Conservation (phyloP, 805 yeast species). For the Nematodospora valgi region DNA sequence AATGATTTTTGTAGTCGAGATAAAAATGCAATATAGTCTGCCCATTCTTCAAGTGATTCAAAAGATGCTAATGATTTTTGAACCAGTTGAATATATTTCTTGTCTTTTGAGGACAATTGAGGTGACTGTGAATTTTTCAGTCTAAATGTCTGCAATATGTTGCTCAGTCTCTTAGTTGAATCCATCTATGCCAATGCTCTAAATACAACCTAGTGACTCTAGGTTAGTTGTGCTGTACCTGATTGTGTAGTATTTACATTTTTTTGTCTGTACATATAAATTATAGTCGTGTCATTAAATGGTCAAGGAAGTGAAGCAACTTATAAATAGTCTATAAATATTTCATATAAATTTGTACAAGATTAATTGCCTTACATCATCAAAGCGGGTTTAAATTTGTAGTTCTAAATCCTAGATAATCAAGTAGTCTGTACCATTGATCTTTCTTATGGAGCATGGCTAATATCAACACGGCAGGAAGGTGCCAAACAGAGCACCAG, state of each 20-base stretch:
- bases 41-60: constrained; percentile 93
- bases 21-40: constrained; percentile 90
- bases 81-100: constrained; percentile 61
- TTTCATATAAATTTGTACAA: not conserved
- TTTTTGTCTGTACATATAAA: too few relatives aligned
- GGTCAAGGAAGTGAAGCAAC: too few relatives aligned
- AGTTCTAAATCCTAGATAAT: constrained; percentile 21
- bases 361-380: not conserved
- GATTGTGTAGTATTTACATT: too few relatives aligned
- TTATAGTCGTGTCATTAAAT: too few relatives aligned
- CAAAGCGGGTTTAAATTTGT: not conserved
- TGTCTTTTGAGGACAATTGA: constrained; percentile 37
- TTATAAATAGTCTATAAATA: too few relatives aligned
- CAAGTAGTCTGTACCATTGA: constrained; percentile 70
- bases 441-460: constrained; percentile 96
- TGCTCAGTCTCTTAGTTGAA: not conserved
- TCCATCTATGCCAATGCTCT: too few relatives aligned
- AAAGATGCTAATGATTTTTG: constrained; percentile 72
- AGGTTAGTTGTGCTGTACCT: too few relatives aligned
- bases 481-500: constrained; percentile 92
- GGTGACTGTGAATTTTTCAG: not conserved
- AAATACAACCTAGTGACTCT: too few relatives aligned
- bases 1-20: constrained; percentile 75
- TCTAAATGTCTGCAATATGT: not conserved
- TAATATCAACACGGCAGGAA: constrained; percentile 82